Conservation (phyloP, 306 rosid species). For the Astragalus membranaceus region DNA sequence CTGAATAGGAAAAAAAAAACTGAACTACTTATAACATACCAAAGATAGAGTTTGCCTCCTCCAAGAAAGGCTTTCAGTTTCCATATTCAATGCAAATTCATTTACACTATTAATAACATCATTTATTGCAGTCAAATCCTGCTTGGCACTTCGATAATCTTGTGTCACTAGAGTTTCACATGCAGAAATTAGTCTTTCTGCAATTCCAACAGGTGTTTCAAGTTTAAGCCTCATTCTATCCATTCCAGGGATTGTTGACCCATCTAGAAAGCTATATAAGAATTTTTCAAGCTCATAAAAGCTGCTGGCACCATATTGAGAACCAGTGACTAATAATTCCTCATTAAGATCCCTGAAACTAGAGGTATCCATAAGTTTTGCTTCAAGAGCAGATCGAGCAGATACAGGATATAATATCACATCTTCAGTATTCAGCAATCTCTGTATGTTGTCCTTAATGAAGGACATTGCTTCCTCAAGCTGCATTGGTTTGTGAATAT, state of each 20-base stretch:
- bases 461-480: slow-evolving; percentile 85
- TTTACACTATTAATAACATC: slow-evolving; percentile 46
- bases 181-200: slow-evolving; percentile 66
- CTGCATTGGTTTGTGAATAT: slow-evolving; percentile 45
- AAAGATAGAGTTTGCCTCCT: slow-evolving; percentile 55
- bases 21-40: slow-evolving; percentile 39
- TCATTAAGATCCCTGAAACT: slow-evolving; percentile 32
- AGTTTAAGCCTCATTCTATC: slow-evolving; percentile 93
- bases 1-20: not conserved
- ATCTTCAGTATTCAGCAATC: slow-evolving; percentile 62
- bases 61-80: slow-evolving; percentile 75
- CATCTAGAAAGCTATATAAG: slow-evolving; percentile 80
- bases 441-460: slow-evolving; percentile 67
- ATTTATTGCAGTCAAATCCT: slow-evolving; percentile 62
- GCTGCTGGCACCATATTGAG: slow-evolving; percentile 46
- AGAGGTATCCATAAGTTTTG: slow-evolving; percentile 52
- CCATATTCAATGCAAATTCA: slow-evolving; percentile 61
- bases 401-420: slow-evolving; percentile 83
- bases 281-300: slow-evolving; percentile 68
- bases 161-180: slow-evolving; percentile 68
- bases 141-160: slow-evolving; percentile 64
- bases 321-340: slow-evolving; percentile 36
- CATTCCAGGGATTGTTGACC: slow-evolving; percentile 79
- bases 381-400: slow-evolving; percentile 87
- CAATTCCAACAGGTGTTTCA: slow-evolving; percentile 85